Base-by-base conservation (phyloP, 202 grass and related monocot genomes). In the Panicum virgatum region DNA sequence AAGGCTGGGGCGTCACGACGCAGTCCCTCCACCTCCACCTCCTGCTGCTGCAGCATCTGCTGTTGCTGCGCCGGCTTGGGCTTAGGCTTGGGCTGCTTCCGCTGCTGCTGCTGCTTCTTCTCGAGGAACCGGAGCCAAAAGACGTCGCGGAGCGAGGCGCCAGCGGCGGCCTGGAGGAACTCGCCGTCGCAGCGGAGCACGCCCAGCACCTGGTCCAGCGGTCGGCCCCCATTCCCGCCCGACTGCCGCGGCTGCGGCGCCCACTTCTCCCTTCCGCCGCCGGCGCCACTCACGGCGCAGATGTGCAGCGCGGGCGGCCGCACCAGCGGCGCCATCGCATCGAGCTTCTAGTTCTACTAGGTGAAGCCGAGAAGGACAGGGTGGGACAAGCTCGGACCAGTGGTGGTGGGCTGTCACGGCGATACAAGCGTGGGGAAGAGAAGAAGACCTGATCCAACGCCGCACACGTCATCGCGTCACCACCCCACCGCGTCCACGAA, bases 91-190 rank as follows among this genome's bases (percentile, higher is more conserved):
- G 47, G 62, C 12, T 50, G 69, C 46, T 79, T 57, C 46, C 80
- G 64, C 59, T 88, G 30, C 71, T 37, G 88, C 56, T 81, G 67
- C 46, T 81, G 64, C 59, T 88, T 32, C 25, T 91, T 83, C 83
- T 98, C 96, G 38, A 98, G 86, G 77, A 91, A 91, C 34, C 92
- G 86, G 69, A 98, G 85, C 96, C 92, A 98, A 77, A 95, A 69
- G 48, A 85, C 53, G 62, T 86, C 59, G 73, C 80, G 83, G 67
- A 89, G 77, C 12, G 85, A 64, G 62, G 77, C 73, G 25, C 47
- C 84, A 22, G 87, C 73, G 32, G 83, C 75, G 26, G 74, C n/a
- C 65, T 79, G 84, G 8, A 97, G 86, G 86, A 93, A 91, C 62
- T 93, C 82, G 5, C 69, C 23, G 62, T 95, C 92, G 26, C 82